Conservation (phyloP, 768 basidiomycete genomes). For the Mrakia frigida region DNA sequence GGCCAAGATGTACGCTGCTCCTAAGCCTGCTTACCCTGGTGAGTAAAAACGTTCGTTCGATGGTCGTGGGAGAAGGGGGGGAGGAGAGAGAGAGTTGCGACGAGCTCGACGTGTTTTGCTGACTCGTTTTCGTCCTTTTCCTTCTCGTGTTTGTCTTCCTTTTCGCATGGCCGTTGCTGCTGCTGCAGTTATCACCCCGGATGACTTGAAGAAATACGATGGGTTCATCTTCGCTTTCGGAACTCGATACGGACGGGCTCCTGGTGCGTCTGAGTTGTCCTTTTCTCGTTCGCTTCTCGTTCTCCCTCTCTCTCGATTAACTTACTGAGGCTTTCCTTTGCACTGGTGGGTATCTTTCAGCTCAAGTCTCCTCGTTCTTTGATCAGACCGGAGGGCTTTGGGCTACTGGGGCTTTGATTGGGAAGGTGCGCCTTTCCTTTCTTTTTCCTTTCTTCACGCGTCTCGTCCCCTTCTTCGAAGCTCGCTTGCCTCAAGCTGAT, state of each 20-base stretch:
- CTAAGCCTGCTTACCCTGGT: slow-evolving; percentile 8
- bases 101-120: too few species aligned
- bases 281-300: background rate
- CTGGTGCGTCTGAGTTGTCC: slow-evolving; percentile 4
- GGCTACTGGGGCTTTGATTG: slow-evolving; percentile 8
- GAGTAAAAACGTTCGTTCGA: background rate
- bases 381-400: slow-evolving; percentile 17
- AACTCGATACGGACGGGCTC: slow-evolving; percentile 31
- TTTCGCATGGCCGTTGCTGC: too few species aligned
- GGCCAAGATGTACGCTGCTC: slow-evolving; percentile 7
- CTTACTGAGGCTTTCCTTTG: background rate
- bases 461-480: background rate
- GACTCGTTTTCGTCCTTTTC: background rate
- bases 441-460: background rate
- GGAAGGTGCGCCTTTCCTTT: background rate
- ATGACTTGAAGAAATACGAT: slow-evolving; percentile 9
- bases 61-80: too few species aligned
- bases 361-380: slow-evolving; percentile 30
- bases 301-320: background rate
- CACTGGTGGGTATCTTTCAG: background rate
- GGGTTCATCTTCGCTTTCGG: background rate
- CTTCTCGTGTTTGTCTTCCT: background rate
- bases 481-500: background rate
- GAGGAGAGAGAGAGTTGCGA: too few species aligned
- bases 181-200: background rate